Evolutionary conservation across 768 basidiomycete genomes (phyloP), one percentile per base, ranked within the genome.

Genomic region (Pleurotus giganteus): DNA sequence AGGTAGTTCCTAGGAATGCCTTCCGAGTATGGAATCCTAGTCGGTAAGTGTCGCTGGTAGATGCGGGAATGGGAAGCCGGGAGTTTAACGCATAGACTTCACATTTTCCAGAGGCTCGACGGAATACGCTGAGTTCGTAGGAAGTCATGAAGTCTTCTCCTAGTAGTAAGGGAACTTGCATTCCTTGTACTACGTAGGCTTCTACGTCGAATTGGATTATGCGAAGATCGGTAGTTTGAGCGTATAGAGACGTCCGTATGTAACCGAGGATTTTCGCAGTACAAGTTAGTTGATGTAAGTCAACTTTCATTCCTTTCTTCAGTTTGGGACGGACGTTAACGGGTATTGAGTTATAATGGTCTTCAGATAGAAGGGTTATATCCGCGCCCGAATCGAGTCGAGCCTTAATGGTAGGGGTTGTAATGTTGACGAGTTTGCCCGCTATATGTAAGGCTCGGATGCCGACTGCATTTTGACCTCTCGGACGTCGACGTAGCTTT

Each of bases 101-200:
- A 24, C 55, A 49, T 12, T 54, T 42, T 0, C 57, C 60, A 2
- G 54, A 54, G 8, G 58, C 23, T 1, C 32, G 49, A 0, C 65
- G 55, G 0, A 24, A 29, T 3, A 66, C 58, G 1, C 44, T 54
- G 2, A 69, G n/a, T 27, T 64, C 65, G 53, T 68, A 67, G 1
- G 39, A 34, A 1, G 41, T 9, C 11, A 64, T 63, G 57, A 66
- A 69, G 43, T 69, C 68, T 45, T 68, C 67, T 1, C 68, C 68
- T 1, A 69, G 57, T 1, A 69, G 58, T 0, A 69, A n/a, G 6
- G 68, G 66, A 0, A 66, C 66, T 0, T 54, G 52, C 68, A 69
- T 69, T 1, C 54, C 57, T 4, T 58, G 53, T 0, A 67, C 63
- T 2, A 68, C 67, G 29, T 66, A 67, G 3, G 62, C 61, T 49